Percentiles rank a stretch among this genome's conserved stretches.
phyloP scores from a whole-genome alignment of 2,329 filamentous ascomycete genomes.

The Zasmidium cellare region DNA sequence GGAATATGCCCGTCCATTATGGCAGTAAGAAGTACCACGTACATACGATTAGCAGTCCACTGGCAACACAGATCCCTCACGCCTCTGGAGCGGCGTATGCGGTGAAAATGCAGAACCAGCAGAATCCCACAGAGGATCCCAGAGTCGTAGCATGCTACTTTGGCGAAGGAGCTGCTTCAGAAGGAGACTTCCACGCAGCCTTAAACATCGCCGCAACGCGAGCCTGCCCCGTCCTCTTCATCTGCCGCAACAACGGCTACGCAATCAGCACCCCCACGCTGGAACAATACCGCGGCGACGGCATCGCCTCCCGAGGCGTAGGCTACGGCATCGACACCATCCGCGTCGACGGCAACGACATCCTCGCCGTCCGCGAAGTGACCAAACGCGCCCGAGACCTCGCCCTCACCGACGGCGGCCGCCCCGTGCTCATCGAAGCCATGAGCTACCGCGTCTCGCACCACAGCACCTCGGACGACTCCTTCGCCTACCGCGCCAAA shows the following conservation, averaged over 20 bases:
- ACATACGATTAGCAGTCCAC: slow-evolving; percentile 80
- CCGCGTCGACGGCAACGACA: slow-evolving; percentile 90
- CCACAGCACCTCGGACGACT: slow-evolving; percentile 95
- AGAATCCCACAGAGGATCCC: slow-evolving; percentile 66
- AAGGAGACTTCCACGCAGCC: slow-evolving; percentile 89
- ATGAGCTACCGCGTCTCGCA: slow-evolving; percentile 99
- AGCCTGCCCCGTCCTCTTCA: slow-evolving; percentile 83
- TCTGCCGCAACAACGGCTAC: slow-evolving; percentile 91
- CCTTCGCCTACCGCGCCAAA: slow-evolving; percentile 89
- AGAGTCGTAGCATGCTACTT: slow-evolving; percentile 82
- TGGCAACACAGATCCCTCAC: slow-evolving; percentile 88
- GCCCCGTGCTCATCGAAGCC: slow-evolving; percentile 84
- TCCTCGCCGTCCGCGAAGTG: slow-evolving; percentile 82
- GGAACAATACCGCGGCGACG: slow-evolving; percentile 89
- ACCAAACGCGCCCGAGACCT: slow-evolving; percentile 74
- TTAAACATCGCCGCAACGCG: slow-evolving; percentile 88
- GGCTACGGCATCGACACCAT: slow-evolving; percentile 95
- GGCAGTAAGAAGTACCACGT: slow-evolving; percentile 82
- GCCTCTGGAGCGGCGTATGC: slow-evolving; percentile 86
- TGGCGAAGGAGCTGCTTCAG: slow-evolving; percentile 84
- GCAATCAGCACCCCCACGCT: slow-evolving; percentile 87
- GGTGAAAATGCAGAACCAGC: slow-evolving; percentile 74
- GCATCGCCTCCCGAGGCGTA: slow-evolving; percentile 81
- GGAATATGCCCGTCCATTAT: slow-evolving; percentile 98
- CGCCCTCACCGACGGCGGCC: slow-evolving; percentile 77